A percentile compares a stretch with the other conserved stretches of the same genome.
phyloP scores from a whole-genome alignment of 345 rosid species.

The Microcos paniculata region DNA sequence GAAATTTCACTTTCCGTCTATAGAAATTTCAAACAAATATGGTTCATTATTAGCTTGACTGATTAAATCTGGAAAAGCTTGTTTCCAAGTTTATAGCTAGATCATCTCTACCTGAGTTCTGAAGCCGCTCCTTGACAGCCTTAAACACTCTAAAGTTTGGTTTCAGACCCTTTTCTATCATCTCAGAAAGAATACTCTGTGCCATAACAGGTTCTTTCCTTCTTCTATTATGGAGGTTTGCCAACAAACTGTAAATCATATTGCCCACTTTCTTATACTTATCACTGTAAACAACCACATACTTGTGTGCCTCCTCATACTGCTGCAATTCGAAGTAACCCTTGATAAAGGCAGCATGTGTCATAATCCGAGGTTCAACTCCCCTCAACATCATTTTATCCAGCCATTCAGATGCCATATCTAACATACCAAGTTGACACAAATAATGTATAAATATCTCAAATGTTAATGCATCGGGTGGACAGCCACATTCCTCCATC shows the following conservation, averaged over 20 bases:
- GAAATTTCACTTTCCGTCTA: too few species aligned
- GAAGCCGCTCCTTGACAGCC: too few species aligned
- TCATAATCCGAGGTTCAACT: slow-evolving; percentile 42
- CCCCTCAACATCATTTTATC: slow-evolving; percentile 35
- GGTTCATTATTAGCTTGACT: too few species aligned
- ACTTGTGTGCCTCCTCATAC: slow-evolving; percentile 39
- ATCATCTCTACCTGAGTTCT: too few species aligned
- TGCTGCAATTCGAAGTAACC: slow-evolving; percentile 28
- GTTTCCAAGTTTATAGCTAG: too few species aligned
- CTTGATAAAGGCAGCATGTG: slow-evolving; percentile 49
- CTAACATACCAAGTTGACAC: slow-evolving; percentile 29
- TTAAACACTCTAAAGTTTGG: too few species aligned
- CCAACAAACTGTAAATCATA: too few species aligned
- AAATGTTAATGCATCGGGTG: slow-evolving; percentile 50
- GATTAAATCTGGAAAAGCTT: too few species aligned
- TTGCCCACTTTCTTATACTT: too few species aligned
- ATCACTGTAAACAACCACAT: slow-evolving; percentile 29
- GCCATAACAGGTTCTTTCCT: slow-evolving; percentile 32
- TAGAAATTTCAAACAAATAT: too few species aligned
- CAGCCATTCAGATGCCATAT: slow-evolving; percentile 34
- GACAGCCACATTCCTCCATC: slow-evolving; percentile 39
- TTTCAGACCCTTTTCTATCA: too few species aligned
- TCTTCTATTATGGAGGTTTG: slow-evolving; percentile 40
- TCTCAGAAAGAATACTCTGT: slow-evolving; percentile 37
- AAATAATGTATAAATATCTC: slow-evolving; percentile 40